Percentiles rank a stretch among this genome's conserved stretches.
phyloP scores from a whole-genome alignment of 1,284 basidiomycete species.

The Meira miltonrushii region DNA sequence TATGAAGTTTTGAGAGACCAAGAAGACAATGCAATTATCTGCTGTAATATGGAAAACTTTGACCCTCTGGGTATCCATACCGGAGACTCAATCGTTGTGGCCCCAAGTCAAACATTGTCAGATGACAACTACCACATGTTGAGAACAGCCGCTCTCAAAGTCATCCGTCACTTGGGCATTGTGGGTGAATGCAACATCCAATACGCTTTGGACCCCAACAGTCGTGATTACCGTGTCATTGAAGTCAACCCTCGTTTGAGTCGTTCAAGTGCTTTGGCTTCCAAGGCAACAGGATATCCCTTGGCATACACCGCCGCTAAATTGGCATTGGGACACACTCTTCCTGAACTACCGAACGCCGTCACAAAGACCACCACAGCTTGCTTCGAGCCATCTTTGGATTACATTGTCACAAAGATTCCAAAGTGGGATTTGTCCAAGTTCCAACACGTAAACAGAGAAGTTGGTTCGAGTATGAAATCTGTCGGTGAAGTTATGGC shows the following conservation, averaged over 20 bases:
- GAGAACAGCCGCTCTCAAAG: slow-evolving; percentile 92
- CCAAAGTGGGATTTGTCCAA: slow-evolving; percentile 98
- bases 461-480: slow-evolving; percentile 97
- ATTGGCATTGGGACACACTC: slow-evolving; percentile 95
- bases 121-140: slow-evolving; percentile 98
- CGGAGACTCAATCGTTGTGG: slow-evolving; percentile 99
- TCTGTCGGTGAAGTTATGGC: slow-evolving; percentile 99
- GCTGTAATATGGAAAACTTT: slow-evolving; percentile 98
- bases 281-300: slow-evolving; percentile 98
- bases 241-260: slow-evolving; percentile 53
- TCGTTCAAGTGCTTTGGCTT: slow-evolving; percentile 73
- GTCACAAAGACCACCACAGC: slow-evolving; percentile 99
- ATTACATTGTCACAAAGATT: slow-evolving; percentile 99
- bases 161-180: slow-evolving; percentile 93
- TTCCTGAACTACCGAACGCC: slow-evolving; percentile 95
- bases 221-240: slow-evolving; percentile 94
- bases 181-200: slow-evolving; percentile 99
- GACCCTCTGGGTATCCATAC: slow-evolving; percentile 98
- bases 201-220: slow-evolving; percentile 90
- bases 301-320: slow-evolving; percentile 99
- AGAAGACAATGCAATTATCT: slow-evolving; percentile 79
- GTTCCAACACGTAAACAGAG: slow-evolving; percentile 90
- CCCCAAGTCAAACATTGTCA: slow-evolving; percentile 93
- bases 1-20: slow-evolving; percentile 98
- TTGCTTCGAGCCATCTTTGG: slow-evolving; percentile 98